Evolutionary conservation across 1,284 basidiomycete species (phyloP), one percentile per base, ranked within the genome.

Genomic region (Moniliella sp.): DNA sequence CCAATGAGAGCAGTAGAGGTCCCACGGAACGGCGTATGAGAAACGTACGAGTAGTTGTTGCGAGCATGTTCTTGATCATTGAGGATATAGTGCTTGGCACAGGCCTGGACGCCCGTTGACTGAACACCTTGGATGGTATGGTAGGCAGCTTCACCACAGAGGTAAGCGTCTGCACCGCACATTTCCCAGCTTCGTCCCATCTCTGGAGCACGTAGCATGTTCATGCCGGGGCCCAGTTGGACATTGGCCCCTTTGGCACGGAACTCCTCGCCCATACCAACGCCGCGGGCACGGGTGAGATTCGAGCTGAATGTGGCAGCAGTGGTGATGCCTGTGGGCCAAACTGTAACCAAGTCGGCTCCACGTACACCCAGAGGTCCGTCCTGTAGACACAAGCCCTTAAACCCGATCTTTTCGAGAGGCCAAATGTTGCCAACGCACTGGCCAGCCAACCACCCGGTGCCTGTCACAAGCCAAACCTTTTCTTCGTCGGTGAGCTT

Each of bases 141-240:
- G 35, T 41, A 36, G 5, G 45, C 44, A n/a, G 38, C 49, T 30
- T 51, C 48, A n/a, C 55, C 57, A 23, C 32, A 43, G 12, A 60
- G 36, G 36, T 48, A 55, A 14, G 53, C 49, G 25, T 51, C 45
- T 15, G 36, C 40, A 30, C 50, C 45, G 37, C 30, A 50, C 26
- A 45, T 77, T 64, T 84, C 79, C 77, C 77, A 84, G 58, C 78
- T 80, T 7, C 80, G 65, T 0, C 80, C 80, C 2, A 66, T 71
- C 11, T 68, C 69, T 3, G 74, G 69, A 1, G 65, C 65, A n/a
- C 75, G 67, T 33, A 33, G 28, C 30, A 8, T 29, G 28, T 18
- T 35, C 10, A 32, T 11, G 7, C 39, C 46, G 15, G 55, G 55
- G 5, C 73, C 73, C 5, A 78, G 64, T 5, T 68, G 69, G 36